Conservation (phyloP, 352 stramenopile species). For the Phytopythium ostracodes region DNA sequence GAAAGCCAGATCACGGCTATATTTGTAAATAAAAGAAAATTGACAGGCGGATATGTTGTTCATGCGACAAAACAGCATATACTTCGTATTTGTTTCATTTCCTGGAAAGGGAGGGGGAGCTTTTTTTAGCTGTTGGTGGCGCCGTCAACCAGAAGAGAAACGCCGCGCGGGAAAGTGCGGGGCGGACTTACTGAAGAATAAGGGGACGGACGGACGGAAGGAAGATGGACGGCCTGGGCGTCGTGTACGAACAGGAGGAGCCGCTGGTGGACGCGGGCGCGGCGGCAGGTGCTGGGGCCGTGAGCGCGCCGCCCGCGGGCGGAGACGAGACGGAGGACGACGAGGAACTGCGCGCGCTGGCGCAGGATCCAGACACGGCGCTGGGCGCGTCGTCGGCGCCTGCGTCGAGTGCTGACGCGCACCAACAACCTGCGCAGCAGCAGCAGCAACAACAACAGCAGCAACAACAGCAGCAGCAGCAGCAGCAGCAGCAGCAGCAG, state of each 20-base stretch:
- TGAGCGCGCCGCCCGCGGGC: background rate
- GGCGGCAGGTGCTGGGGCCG: constrained; percentile 9
- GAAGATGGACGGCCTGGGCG: constrained; percentile 61
- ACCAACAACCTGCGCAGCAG: constrained; percentile 7
- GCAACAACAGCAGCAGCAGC: constrained; percentile 5
- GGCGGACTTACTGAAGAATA: too few relatives aligned
- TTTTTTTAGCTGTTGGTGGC: background rate
- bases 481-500: constrained; percentile 14
- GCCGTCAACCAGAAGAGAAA: constrained; percentile 1
- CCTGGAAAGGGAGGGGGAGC: background rate
- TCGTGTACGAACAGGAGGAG: constrained; percentile 80
- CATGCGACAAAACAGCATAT: background rate
- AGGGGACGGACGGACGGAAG: background rate
- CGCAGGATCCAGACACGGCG: constrained; percentile 42
- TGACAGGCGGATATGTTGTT: background rate
- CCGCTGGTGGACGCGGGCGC: constrained; percentile 21
- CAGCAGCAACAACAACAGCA: constrained; percentile 21
- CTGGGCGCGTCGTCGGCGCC: background rate
- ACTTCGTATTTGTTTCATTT: background rate
- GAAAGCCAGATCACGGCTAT: constrained; percentile 1
- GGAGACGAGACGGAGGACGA: constrained; percentile 40
- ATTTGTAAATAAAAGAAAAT: background rate
- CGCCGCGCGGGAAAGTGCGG: background rate
- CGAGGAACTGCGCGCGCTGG: constrained; percentile 63
- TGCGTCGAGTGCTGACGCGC: constrained; percentile 12